These are phyloP conservation scores for Hevea brasiliensis DNA, from an alignment of 345 rosid species.

Conservation along the genomic window DNA sequence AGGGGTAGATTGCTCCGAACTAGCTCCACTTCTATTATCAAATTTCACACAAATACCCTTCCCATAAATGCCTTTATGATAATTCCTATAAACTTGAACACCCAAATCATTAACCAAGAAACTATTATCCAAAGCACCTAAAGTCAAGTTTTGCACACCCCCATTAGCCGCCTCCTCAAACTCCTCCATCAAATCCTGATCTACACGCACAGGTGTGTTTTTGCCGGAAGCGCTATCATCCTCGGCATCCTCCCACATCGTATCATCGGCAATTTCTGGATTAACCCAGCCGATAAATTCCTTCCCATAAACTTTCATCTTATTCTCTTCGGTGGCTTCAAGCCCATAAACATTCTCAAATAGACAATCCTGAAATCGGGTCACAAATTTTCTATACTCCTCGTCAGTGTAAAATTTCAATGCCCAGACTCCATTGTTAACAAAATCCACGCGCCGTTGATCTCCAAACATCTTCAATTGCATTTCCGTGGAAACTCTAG, in stretches of 20 bases:
- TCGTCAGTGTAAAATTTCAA: conserved; percentile 67
- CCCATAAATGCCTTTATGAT: conserved; percentile 67
- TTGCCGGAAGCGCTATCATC: conserved; percentile 34
- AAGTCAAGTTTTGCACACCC: conserved; percentile 83
- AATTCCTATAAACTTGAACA: conserved; percentile 80
- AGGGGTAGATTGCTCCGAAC: conserved; percentile 46
- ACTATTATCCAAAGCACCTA: conserved; percentile 88
- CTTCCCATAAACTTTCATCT: conserved; percentile 75
- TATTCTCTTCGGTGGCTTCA: conserved; percentile 64
- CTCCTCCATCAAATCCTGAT: conserved; percentile 63
- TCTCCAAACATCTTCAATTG: conserved; percentile 89
- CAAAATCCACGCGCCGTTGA: conserved; percentile 79
- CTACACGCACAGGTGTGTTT: conserved; percentile 31
- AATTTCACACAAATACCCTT: conserved; percentile 73
- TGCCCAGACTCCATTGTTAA: conserved; percentile 81
- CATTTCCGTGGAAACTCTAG: conserved; percentile 69
- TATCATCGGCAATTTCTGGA: conserved; percentile 85
- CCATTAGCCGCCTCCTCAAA: conserved; percentile 88
- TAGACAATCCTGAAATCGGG: conserved; percentile 65
- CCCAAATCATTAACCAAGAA: conserved; percentile 87
- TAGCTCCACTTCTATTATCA: conserved; percentile 35
- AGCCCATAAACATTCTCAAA: conserved; percentile 83
- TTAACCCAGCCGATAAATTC: conserved; percentile 89
- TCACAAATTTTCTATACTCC: conserved; percentile 65
- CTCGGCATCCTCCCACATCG: conserved; percentile 92